These are phyloP conservation scores for Silene coronaria DNA, from an alignment of 179 eudicot species.

Conservation along the genomic window DNA sequence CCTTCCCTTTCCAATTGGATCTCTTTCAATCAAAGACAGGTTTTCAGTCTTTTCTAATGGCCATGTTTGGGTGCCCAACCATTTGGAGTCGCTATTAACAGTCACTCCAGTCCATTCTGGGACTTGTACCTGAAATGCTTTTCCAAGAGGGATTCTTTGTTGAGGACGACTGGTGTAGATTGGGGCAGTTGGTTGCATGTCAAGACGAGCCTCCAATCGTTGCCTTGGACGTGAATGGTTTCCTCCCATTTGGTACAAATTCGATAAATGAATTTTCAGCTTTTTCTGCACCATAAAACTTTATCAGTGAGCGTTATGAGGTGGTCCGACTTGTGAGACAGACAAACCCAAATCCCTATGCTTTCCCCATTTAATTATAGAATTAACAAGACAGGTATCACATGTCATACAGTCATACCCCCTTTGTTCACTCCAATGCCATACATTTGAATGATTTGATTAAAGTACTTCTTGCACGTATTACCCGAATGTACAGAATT, in stretches of 20 bases:
- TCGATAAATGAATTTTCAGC: constrained; percentile 67
- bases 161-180: constrained; percentile 25
- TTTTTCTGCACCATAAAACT: constrained; percentile 44
- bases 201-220: constrained; percentile 24
- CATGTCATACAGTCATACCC: no score
- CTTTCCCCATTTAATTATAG: not conserved
- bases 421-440: no score
- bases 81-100: constrained; percentile 48
- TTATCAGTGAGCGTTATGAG: not conserved
- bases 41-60: constrained; percentile 39
- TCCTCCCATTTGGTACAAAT: constrained; percentile 25
- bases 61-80: constrained; percentile 68
- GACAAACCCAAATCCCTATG: not conserved
- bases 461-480: no score
- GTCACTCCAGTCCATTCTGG: constrained; percentile 54
- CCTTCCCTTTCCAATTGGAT: constrained; percentile 63
- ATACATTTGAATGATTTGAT: no score
- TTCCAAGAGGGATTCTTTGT: constrained; percentile 56
- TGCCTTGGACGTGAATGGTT: constrained; percentile 24
- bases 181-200: constrained; percentile 27
- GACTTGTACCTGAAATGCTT: constrained; percentile 53
- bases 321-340: not conserved
- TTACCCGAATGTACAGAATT: no score
- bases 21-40: constrained; percentile 39
- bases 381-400: no score